Evolutionary conservation across 2,329 filamentous ascomycete species (phyloP), one percentile per base, ranked within the genome.

Genomic region (Claviceps sorghi): DNA sequence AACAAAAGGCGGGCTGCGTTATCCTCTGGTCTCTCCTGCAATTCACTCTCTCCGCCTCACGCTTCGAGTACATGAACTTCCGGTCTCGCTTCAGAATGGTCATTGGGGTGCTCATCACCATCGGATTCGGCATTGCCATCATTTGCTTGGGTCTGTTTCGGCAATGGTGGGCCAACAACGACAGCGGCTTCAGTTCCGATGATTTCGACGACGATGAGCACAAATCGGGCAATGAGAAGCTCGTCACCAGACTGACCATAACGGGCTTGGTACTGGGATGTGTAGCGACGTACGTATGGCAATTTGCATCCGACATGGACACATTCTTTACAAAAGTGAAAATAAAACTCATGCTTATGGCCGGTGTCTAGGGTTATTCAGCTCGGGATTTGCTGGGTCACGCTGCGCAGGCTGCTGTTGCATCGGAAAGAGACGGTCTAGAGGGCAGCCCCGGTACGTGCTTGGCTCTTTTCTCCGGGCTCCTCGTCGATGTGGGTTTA

Each of bases 51-150:
- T 51, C 52, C 30, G 21, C 34, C 4, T 40, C 49, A 8, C 40
- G 42, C 17, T 48, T 49, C 26, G 52, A 54, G 46, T 52, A 52
- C 49, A 48, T 54, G 40, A 54, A 54, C 52, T 52, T 54, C 46
- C 52, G 49, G 19, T 54, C 52, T 21, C 52, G 47, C 34, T 51
- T 54, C 21, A 41, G 52, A 32, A 54, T 54, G 52, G 42, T 48
- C 17, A 52, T 54, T 29, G 49, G 52, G 34, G 32, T 50, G 22
- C n/a, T 54, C 22, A 52, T 54, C 45, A 52, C 49, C 7, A 47
- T 54, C 34, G 52, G 52, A 3, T 54, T 41, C n/a, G 52, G 22
- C 45, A 42, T 44, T 11, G 42, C 42, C 21, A 21, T 26, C 42
- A 6, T 44, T 11, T 44, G 42, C 22, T 11, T 44, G 22, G 42